Base-by-base conservation (phyloP, 257 asterid genomes). In the Perilla frutescens region DNA sequence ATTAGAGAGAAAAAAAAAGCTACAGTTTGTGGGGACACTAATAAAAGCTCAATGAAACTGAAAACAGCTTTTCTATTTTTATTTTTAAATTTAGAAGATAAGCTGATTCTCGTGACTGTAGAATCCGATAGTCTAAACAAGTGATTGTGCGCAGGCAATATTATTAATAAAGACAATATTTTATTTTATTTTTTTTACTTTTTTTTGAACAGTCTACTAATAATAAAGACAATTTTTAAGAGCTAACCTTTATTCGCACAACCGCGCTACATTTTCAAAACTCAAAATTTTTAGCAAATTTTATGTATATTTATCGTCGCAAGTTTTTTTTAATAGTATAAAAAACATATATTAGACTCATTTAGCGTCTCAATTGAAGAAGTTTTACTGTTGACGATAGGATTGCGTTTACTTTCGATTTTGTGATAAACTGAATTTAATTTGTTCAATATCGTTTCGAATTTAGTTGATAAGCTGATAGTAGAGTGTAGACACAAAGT, bases 201-300 rank as follows among this genome's bases (percentile, higher is more conserved):
- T 50, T 8, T 29, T 63, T 64, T 58, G 1, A 39, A n/a, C 8
- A 34, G 10, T 10, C 5, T 32, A 10, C 4, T 26, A n/a, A 10
- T 40, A 34, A 34, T 20, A 70, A 70, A 74, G 80, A 79, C 80
- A 79, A 73, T 45, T 67, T 43, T 78, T 43, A 15, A 60, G 45
- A 59, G 48, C 68, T 62, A 41, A 12, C 50, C 75, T 78, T 67
- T 67, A 72, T 66, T 73, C 60, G 9, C 20, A 36, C 11, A 6
- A 20, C 73, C 63, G 68, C 77, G 68, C 69, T 12, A 31, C 43
- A 57, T 48, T 72, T 78, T 72, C 26, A 4, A 78, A 77, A 49
- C 60, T 72, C 32, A 4, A 15, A 0, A n/a, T 2, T 34, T 14
- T 32, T 37, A 36, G 49, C 44, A 32, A 2, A 34, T 45, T 66